Evolutionary conservation across 352 stramenopile genomes (phyloP).

Genomic region (Peronosclerospora sorghi): DNA sequence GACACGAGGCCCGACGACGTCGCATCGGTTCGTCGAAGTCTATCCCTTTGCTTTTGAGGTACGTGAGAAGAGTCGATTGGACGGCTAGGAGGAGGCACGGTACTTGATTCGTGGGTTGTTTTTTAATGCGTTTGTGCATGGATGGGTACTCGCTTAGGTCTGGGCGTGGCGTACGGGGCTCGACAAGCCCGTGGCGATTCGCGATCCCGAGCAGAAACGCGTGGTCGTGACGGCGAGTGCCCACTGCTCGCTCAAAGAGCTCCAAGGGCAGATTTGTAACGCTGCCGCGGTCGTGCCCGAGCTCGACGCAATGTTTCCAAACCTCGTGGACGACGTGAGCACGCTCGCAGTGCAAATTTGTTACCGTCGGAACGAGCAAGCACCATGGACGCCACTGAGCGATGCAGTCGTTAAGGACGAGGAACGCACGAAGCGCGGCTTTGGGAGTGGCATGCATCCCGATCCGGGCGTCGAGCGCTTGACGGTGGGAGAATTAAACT

Average conservation of each 20-base stretch:
- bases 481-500: constrained; percentile 34
- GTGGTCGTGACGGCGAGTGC: constrained; percentile 34
- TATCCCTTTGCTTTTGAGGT: constrained; percentile 70
- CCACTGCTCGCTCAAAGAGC: constrained; percentile 24
- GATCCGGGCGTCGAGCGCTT: constrained; percentile 15
- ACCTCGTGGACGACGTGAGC: constrained; percentile 21
- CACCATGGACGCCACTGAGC: constrained; percentile 32
- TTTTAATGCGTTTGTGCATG: background rate
- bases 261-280: constrained; percentile 36
- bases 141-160: constrained; percentile 7
- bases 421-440: constrained; percentile 7
- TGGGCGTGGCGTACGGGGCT: constrained; percentile 17
- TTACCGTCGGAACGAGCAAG: constrained; percentile 28
- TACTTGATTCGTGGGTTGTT: background rate
- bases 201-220: constrained; percentile 26
- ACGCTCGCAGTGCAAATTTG: constrained; percentile 31
- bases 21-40: constrained; percentile 48
- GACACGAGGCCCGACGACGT: constrained; percentile 20
- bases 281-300: constrained; percentile 16
- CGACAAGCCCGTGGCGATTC: constrained; percentile 14
- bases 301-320: constrained; percentile 28
- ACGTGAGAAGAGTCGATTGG: background rate
- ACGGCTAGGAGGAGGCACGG: background rate
- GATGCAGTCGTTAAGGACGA: constrained; percentile 14
- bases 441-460: constrained; percentile 1